phyloP scores from a whole-genome alignment of 2,329 filamentous ascomycete species.

The Rutstroemia sp. region DNA sequence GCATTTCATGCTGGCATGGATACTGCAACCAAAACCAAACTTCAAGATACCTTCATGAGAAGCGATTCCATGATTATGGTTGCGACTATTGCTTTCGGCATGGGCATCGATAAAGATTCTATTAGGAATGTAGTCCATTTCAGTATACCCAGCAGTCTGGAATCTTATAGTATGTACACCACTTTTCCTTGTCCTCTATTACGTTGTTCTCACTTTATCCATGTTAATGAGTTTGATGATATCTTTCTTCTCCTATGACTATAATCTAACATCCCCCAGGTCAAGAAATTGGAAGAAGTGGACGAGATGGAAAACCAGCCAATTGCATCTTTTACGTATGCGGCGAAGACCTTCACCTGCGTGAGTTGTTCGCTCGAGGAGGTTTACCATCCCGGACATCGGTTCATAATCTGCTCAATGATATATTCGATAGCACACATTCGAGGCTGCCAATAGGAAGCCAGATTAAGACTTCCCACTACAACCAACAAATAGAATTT shows the following conservation, averaged over 20 bases:
- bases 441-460: constrained; percentile 32
- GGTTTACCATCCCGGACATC: constrained; percentile 48
- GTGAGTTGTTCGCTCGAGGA: constrained; percentile 52
- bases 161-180: constrained; percentile 40
- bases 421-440: constrained; percentile 40
- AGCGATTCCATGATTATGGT: constrained; percentile 39
- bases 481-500: constrained; percentile 39
- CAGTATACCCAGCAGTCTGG: constrained; percentile 43
- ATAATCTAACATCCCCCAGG: background rate
- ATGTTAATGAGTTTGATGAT: background rate
- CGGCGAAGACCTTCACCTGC: constrained; percentile 48
- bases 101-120: constrained; percentile 51
- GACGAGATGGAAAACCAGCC: constrained; percentile 44
- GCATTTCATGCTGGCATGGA: constrained; percentile 46
- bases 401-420: constrained; percentile 39
- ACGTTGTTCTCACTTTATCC: too few species aligned
- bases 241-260: background rate
- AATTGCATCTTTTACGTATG: constrained; percentile 52
- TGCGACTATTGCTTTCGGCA: constrained; percentile 52
- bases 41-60: constrained; percentile 47
- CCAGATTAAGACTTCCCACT: constrained; percentile 40
- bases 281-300: constrained; percentile 50
- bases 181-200: background rate
- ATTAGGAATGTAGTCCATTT: constrained; percentile 49
- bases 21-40: constrained; percentile 34